Percentiles rank a stretch among this genome's conserved stretches.
phyloP scores from a whole-genome alignment of 2,329 filamentous ascomycete genomes.

The Botrytis hyacinthi region DNA sequence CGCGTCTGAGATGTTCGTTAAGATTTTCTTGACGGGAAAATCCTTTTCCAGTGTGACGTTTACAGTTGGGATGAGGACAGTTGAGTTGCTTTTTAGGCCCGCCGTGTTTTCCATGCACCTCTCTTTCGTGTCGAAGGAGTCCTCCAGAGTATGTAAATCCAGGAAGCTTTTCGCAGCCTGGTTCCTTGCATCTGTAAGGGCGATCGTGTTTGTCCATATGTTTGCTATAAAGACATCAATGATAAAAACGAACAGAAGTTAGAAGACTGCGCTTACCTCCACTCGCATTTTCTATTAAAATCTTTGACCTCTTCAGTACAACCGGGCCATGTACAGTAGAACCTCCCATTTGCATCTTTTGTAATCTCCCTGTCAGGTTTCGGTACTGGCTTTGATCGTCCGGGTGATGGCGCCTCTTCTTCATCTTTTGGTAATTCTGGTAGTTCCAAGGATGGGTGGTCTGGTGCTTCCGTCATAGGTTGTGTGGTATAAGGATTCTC shows the following conservation, averaged over 20 bases:
- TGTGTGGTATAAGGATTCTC: slow-evolving; percentile 37
- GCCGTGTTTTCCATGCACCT: slow-evolving; percentile 71
- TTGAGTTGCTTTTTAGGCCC: slow-evolving; percentile 83
- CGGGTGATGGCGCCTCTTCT: slow-evolving; percentile 35
- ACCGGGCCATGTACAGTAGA: slow-evolving; percentile 67
- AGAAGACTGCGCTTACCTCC: slow-evolving; percentile 60
- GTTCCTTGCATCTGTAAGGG: slow-evolving; percentile 79
- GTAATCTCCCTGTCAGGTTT: slow-evolving; percentile 58
- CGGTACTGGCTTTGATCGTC: slow-evolving; percentile 49
- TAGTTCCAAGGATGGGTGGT: slow-evolving; percentile 31
- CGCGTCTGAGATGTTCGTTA: slow-evolving; percentile 85
- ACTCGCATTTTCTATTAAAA: slow-evolving; percentile 86
- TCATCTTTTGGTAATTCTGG: slow-evolving; percentile 35
- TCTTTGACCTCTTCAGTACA: slow-evolving; percentile 63
- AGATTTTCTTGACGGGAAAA: slow-evolving; percentile 94
- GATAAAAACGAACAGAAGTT: slow-evolving; percentile 27
- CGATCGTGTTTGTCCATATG: slow-evolving; percentile 98
- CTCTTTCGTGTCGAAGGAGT: slow-evolving; percentile 82
- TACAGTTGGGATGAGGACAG: slow-evolving; percentile 85
- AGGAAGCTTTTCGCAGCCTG: slow-evolving; percentile 85
- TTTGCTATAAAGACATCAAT: slow-evolving; percentile 58
- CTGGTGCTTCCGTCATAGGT: slow-evolving; percentile 27
- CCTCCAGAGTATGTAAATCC: slow-evolving; percentile 96
- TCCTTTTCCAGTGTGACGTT: slow-evolving; percentile 81
- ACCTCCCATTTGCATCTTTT: slow-evolving; percentile 71